A percentile compares a stretch with the other conserved stretches of the same genome.
phyloP scores from a whole-genome alignment of 1,284 basidiomycete genomes.

The Melanopsichium pennsylvanicum region DNA sequence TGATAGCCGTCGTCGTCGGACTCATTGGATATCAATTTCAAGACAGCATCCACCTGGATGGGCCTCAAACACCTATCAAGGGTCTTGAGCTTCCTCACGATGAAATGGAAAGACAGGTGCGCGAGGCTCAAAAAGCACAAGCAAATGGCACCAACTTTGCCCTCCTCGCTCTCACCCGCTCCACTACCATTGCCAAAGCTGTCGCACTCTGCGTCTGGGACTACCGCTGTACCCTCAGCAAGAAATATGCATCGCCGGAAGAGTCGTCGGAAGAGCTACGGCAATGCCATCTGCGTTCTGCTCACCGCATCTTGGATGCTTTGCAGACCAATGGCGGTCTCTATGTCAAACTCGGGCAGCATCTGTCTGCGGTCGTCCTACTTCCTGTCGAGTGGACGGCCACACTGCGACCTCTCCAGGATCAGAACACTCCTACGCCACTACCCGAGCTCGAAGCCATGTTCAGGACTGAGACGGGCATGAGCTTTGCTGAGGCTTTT shows the following conservation, averaged over 20 bases:
- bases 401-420: constrained; percentile 71
- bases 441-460: constrained; percentile 62
- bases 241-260: constrained; percentile 40
- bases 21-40: constrained; percentile 38
- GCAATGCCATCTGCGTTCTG: constrained; percentile 63
- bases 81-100: constrained; percentile 46
- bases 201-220: constrained; percentile 64
- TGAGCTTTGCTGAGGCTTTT: constrained; percentile 62
- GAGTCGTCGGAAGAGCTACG: constrained; percentile 55
- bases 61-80: constrained; percentile 17
- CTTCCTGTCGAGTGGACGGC: constrained; percentile 80
- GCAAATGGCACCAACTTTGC: constrained; percentile 48
- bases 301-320: constrained; percentile 58
- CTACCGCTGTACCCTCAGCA: constrained; percentile 59
- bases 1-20: constrained; percentile 12
- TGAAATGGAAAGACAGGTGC: constrained; percentile 52
- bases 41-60: constrained; percentile 49
- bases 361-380: constrained; percentile 73
- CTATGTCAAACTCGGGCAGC: constrained; percentile 80
- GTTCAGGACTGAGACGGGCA: constrained; percentile 62
- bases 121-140: constrained; percentile 49
- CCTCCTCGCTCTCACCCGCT: constrained; percentile 55
- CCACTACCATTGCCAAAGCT: constrained; percentile 62
- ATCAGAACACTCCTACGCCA: constrained; percentile 64
- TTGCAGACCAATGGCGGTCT: constrained; percentile 80